phyloP scores from a whole-genome alignment of 169 alveolate genomes.

The Cryptosporidium meleagridis region DNA sequence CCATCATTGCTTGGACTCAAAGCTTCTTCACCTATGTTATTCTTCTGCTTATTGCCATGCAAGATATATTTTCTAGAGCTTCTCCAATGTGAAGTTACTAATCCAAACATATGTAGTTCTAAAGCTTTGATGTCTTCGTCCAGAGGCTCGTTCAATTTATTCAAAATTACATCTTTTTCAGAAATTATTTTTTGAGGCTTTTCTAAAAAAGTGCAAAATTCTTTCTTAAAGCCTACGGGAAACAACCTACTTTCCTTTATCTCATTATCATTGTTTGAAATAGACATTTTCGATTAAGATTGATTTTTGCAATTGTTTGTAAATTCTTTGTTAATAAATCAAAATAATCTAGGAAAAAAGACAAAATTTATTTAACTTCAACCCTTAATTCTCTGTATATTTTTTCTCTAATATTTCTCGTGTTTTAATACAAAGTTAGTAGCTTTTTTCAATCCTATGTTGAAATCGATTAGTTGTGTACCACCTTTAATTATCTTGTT shows the following conservation, averaged over 20 bases:
- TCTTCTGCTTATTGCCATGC: background rate
- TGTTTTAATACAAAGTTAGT: background rate
- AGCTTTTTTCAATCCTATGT: background rate
- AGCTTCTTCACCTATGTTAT: background rate
- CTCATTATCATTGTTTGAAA: background rate
- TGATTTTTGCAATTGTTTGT: background rate
- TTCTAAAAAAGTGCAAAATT: constrained; percentile 59
- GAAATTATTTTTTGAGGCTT: constrained; percentile 21
- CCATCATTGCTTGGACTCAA: constrained; percentile 40
- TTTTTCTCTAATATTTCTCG: background rate
- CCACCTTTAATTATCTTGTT: background rate
- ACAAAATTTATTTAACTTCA: background rate
- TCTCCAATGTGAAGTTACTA: constrained; percentile 67
- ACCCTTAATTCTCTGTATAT: background rate
- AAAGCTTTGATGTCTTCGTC: constrained; percentile 69
- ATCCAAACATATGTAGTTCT: constrained; percentile 67
- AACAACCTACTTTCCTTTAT: constrained; percentile 21
- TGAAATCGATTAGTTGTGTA: background rate
- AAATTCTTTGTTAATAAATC: too few relatives aligned
- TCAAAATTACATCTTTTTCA: constrained; percentile 4
- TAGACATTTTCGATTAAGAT: background rate
- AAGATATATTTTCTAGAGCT: constrained; percentile 31
- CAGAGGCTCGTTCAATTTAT: constrained; percentile 52
- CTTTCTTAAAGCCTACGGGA: constrained; percentile 57
- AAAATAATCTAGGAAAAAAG: too few relatives aligned